Conservation (phyloP, 2,329 filamentous ascomycete genomes). For the Stemphylium lycopersici region DNA sequence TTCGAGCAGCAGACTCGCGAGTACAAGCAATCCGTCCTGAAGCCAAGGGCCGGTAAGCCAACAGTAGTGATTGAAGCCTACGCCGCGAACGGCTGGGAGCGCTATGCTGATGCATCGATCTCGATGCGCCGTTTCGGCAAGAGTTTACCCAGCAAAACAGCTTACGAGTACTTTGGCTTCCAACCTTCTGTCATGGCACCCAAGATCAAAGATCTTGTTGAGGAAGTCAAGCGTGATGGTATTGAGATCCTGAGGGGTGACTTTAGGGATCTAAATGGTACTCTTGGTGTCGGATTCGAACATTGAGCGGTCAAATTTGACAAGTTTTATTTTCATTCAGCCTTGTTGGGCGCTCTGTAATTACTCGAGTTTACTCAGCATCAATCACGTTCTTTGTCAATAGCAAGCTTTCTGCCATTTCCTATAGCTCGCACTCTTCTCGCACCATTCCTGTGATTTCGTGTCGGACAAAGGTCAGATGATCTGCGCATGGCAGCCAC, state of each 20-base stretch:
- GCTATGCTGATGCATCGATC: too few species aligned
- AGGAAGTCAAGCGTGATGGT: constrained; percentile 43
- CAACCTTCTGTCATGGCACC: constrained; percentile 53
- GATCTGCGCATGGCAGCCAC: too few species aligned
- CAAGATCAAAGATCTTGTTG: constrained; percentile 45
- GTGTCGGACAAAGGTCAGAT: neutral
- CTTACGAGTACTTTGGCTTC: too few species aligned
- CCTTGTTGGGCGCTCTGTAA: neutral
- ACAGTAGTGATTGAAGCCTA: too few species aligned
- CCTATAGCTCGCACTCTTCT: neutral
- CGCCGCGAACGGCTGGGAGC: too few species aligned
- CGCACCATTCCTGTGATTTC: neutral
- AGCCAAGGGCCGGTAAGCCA: too few species aligned
- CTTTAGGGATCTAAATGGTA: constrained; percentile 13
- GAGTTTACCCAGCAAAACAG: too few species aligned
- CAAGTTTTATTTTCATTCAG: neutral
- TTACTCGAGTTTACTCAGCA: neutral
- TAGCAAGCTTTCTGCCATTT: neutral
- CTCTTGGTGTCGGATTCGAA: constrained; percentile 15
- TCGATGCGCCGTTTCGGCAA: too few species aligned
- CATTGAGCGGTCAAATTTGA: neutral
- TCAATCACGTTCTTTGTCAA: neutral
- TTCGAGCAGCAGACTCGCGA: too few species aligned
- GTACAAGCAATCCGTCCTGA: too few species aligned
- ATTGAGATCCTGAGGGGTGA: constrained; percentile 22